phyloP scores from a whole-genome alignment of 176 grass and related monocot species.

The Puya raimondii region DNA sequence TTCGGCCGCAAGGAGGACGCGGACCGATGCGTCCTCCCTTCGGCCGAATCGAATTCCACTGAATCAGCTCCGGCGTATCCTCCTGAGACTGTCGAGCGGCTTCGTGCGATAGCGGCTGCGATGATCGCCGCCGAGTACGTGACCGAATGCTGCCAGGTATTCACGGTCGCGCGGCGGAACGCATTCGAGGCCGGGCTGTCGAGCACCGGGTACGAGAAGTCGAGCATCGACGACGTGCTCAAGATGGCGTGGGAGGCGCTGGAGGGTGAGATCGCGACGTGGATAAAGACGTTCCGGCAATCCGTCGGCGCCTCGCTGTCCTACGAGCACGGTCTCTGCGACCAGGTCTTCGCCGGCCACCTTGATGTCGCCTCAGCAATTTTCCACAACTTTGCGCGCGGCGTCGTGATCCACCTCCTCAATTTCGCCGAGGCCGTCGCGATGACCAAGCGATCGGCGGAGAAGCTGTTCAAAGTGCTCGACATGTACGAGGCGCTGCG shows the following conservation, averaged over 20 bases:
- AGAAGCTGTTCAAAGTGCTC: conserved; percentile 96
- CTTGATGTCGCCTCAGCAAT: conserved; percentile 8
- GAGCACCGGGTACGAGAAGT: conserved; percentile 60
- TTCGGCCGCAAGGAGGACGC: conserved; percentile 31
- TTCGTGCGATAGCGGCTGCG: conserved; percentile 38
- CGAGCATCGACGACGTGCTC: conserved; percentile 66
- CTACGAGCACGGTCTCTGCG: conserved; percentile 47
- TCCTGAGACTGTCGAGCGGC: conserved; percentile 32
- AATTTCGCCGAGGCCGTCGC: conserved; percentile 67
- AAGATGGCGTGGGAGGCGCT: conserved; percentile 73
- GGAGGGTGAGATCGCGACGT: conserved; percentile 52
- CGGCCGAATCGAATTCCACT: not conserved
- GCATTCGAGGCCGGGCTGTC: conserved; percentile 49
- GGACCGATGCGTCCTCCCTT: conserved; percentile 29
- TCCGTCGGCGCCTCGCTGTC: conserved; percentile 33
- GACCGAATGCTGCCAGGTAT: conserved; percentile 73
- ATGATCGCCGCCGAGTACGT: conserved; percentile 57
- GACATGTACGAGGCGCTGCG: conserved; percentile 83
- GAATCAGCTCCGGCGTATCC: conserved; percentile 25
- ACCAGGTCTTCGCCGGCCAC: conserved; percentile 37
- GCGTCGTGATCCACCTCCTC: conserved; percentile 49
- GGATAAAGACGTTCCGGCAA: conserved; percentile 54
- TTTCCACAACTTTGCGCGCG: conserved; percentile 41
- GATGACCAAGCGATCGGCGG: conserved; percentile 57
- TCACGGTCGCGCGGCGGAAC: conserved; percentile 54